These are phyloP conservation scores for Fagopyrum tataricum DNA, from an alignment of 148 eudicot genomes.

Conservation along the genomic window DNA sequence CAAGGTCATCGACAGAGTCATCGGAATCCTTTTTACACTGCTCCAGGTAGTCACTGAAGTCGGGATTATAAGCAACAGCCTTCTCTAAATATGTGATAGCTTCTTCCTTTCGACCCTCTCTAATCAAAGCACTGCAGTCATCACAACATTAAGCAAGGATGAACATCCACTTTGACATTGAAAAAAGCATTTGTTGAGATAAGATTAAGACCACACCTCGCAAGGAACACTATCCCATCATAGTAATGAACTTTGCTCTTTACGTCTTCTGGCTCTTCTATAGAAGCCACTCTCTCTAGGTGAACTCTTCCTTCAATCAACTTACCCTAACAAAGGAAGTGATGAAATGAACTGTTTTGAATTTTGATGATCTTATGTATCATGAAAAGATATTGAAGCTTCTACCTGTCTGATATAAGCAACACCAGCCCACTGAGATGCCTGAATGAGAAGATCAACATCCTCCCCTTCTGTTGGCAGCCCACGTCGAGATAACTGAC, in stretches of 20 bases:
- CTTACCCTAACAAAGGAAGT: conserved; percentile 39
- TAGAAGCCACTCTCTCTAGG: conserved; percentile 59
- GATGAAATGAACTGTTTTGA: no score
- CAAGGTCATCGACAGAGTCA: conserved; percentile 43
- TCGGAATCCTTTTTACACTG: conserved; percentile 32
- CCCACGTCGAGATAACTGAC: conserved; percentile 41
- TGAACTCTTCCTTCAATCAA: conserved; percentile 47
- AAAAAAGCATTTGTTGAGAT: conserved; percentile 10
- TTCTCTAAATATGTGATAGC: conserved; percentile 42
- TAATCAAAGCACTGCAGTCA: conserved; percentile 40
- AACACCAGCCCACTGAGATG: conserved; percentile 60
- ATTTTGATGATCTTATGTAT: not conserved
- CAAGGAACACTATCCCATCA: conserved; percentile 55
- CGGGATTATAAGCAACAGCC: conserved; percentile 46
- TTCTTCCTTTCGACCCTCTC: conserved; percentile 55
- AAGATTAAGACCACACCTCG: conserved; percentile 38
- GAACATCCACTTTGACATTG: not conserved
- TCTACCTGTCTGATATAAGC: conserved; percentile 52
- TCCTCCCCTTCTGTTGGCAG: conserved; percentile 46
- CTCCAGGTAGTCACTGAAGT: conserved; percentile 30
- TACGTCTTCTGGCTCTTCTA: conserved; percentile 65
- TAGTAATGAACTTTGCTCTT: conserved; percentile 61
- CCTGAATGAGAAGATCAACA: conserved; percentile 56
- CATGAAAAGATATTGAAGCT: not conserved
- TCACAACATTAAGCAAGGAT: not conserved